Evolutionary conservation across 441 rosid genomes (phyloP).

Genomic region (Flueggea neowawraea): DNA sequence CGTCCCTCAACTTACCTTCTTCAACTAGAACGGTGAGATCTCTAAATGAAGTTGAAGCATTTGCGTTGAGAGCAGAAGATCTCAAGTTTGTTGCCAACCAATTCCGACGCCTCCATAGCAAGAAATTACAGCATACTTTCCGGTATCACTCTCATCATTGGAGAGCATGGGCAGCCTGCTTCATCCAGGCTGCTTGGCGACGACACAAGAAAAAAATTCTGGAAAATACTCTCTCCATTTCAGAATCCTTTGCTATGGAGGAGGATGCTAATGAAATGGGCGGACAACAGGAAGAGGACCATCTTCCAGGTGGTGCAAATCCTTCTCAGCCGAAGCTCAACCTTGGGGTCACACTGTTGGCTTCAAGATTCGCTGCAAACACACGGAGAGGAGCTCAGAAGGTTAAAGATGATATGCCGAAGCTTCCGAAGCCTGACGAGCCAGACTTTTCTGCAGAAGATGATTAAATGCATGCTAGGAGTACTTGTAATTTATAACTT

Average conservation of each 20-base stretch:
- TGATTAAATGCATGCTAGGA: constrained; percentile 22
- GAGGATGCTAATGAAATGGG: constrained; percentile 25
- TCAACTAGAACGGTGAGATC: constrained; percentile 91
- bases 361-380: constrained; percentile 89
- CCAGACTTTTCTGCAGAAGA: constrained; percentile 79
- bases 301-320: constrained; percentile 19
- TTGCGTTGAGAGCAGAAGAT: constrained; percentile 91
- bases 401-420: constrained; percentile 58
- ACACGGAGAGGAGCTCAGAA: constrained; percentile 82
- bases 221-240: constrained; percentile 37
- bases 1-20: constrained; percentile 74
- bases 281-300: constrained; percentile 20
- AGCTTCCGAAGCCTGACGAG: constrained; percentile 84
- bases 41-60: constrained; percentile 82
- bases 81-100: constrained; percentile 90
- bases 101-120: constrained; percentile 89
- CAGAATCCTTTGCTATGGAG: constrained; percentile 39
- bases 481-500: neutral
- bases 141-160: constrained; percentile 91
- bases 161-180: constrained; percentile 98
- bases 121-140: constrained; percentile 87
- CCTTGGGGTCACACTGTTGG: constrained; percentile 72
- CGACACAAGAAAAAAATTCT: constrained; percentile 63
- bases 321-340: constrained; percentile 55
- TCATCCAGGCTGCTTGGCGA: constrained; percentile 92